Conservation (phyloP, 352 stramenopile species). For the Pythium brachiatum region DNA sequence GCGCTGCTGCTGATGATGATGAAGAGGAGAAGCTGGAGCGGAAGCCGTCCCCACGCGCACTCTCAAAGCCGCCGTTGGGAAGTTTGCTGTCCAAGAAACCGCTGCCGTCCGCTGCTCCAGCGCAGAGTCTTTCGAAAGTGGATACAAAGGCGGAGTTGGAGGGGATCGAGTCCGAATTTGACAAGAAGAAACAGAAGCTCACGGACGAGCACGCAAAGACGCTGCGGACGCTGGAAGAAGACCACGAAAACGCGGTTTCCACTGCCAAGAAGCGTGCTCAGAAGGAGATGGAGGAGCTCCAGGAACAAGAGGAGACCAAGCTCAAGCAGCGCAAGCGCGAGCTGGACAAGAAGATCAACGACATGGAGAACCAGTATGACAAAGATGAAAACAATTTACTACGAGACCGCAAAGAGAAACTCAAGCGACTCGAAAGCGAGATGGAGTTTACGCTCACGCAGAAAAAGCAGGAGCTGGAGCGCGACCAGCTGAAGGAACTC, state of each 20-base stretch:
- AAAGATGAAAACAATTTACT: slow-evolving; percentile 53
- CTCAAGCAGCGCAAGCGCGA: slow-evolving; percentile 60
- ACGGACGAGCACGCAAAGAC: slow-evolving; percentile 39
- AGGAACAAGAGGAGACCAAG: slow-evolving; percentile 54
- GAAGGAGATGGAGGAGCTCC: slow-evolving; percentile 44
- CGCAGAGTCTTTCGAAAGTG: slow-evolving; percentile 15
- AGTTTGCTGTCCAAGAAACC: slow-evolving; percentile 51
- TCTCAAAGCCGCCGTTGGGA: slow-evolving; percentile 54
- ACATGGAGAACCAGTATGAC: slow-evolving; percentile 70
- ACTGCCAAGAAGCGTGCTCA: slow-evolving; percentile 46
- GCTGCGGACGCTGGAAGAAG: slow-evolving; percentile 33
- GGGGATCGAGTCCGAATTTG: slow-evolving; percentile 30
- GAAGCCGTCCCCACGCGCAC: slow-evolving; percentile 21
- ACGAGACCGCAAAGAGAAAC: slow-evolving; percentile 57
- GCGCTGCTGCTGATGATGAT: slow-evolving; percentile 27
- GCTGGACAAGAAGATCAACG: slow-evolving; percentile 63
- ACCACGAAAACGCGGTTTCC: slow-evolving; percentile 37
- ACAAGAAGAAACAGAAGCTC: slow-evolving; percentile 52
- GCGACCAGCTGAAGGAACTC: slow-evolving; percentile 42
- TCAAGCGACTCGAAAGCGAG: slow-evolving; percentile 59
- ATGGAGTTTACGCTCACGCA: slow-evolving; percentile 36
- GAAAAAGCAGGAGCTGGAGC: slow-evolving; percentile 62
- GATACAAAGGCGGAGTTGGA: slow-evolving; percentile 45
- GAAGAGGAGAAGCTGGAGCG: slow-evolving; percentile 15
- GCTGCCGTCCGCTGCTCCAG: slow-evolving; percentile 26